Base-by-base conservation (phyloP, 2,329 filamentous ascomycete species). In the Metarhizium anisopliae region DNA sequence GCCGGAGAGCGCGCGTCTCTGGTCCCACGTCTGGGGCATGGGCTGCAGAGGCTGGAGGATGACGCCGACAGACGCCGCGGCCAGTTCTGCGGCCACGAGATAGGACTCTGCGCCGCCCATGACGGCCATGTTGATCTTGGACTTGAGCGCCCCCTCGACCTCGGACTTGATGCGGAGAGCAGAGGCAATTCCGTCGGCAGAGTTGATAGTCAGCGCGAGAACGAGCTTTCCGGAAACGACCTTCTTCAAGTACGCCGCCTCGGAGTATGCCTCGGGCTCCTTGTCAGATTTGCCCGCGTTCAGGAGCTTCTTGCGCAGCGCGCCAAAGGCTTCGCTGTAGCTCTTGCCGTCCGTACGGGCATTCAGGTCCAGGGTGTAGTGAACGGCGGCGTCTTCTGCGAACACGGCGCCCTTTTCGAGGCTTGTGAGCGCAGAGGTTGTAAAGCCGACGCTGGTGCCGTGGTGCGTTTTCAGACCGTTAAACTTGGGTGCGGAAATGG, bases 101-200 rank as follows among this genome's bases (percentile, higher is more conserved):
- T 82, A 74, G 0, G 84, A 76, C 67, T 87, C 85, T 5, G 84
- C 83, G 45, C 77, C 85, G 58, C 85, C 85, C 25, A 85, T 67
- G 52, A 88, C 74, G 54, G 79, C 74, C 8, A 87, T 56, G n/a
- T 71, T 75, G 40, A 87, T 64, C 53, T 64, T 72, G n/a, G 53
- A 55, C 42, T 62, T 53, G 14, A 72, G 67, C 0, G 68, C 70
- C 0, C 65, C 60, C 52, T 87, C 83, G 8, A 87, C 72, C 2
- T 77, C 73, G 4, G 67, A 62, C 68, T 87, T 87, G 59, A 87
- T 69, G 29, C 73, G 72, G n/a, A 88, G 72, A 1, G 83, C 66
- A 0, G 81, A 70, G 2, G 82, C 79, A 58, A 87, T 86, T 20
- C 76, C 75, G 61, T 87, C 84, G 6, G 84, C 84, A 58, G 79